These are phyloP conservation scores for Camellia lanceoleosa DNA, from an alignment of 148 eudicot species.

Conservation along the genomic window DNA sequence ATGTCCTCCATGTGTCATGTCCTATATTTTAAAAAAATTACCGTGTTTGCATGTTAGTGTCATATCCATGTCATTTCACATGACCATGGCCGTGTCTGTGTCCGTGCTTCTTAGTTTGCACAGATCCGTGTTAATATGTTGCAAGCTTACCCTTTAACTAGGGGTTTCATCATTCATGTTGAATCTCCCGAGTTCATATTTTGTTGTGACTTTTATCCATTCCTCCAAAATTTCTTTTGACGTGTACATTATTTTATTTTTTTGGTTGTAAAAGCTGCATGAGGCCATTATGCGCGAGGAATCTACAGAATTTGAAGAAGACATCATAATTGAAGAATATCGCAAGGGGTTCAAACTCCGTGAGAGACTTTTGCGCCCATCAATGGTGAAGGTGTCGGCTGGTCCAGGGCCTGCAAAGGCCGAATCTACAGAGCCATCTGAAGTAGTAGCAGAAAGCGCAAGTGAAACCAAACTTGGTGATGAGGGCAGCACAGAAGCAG, in stretches of 20 bases:
- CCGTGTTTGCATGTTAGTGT: too few relatives aligned
- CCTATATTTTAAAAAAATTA: too few relatives aligned
- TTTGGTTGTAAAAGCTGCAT: conserved; percentile 58
- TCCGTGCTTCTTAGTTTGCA: too few relatives aligned
- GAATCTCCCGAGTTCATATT: neutral
- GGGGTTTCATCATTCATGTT: neutral
- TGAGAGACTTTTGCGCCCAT: conserved; percentile 75
- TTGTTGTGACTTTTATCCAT: neutral
- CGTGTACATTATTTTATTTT: neutral
- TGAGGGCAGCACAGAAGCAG: conserved; percentile 28
- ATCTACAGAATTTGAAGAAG: conserved; percentile 66
- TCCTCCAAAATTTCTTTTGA: neutral
- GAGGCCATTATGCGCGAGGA: conserved; percentile 94
- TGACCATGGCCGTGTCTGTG: too few relatives aligned
- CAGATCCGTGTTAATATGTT: too few relatives aligned
- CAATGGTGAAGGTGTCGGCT: conserved; percentile 93
- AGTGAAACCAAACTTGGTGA: conserved; percentile 22
- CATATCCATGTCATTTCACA: too few relatives aligned
- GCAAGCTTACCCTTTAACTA: neutral
- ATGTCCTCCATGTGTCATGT: too few relatives aligned
- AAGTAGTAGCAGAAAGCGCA: conserved; percentile 27
- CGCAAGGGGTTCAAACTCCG: conserved; percentile 76
- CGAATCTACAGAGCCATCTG: conserved; percentile 31
- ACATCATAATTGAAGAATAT: conserved; percentile 59
- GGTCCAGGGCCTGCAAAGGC: conserved; percentile 78